Percentiles rank a stretch among this genome's conserved stretches.
Evolutionary conservation across 2,329 filamentous ascomycete genomes (phyloP).

Genomic region (Beauveria varroae): DNA sequence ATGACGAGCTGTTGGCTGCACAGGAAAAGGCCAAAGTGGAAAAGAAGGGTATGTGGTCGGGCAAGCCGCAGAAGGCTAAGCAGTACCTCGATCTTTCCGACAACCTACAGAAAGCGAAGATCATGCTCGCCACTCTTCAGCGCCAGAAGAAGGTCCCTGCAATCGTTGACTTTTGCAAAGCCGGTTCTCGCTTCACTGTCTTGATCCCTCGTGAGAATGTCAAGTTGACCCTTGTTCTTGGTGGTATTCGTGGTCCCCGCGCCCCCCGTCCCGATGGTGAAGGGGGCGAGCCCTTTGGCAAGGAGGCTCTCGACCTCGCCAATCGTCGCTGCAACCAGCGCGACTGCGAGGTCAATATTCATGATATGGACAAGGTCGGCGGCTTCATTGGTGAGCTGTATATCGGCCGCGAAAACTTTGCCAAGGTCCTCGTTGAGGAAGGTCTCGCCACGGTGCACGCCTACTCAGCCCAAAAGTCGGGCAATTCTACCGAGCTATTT

Average conservation of each 20-base stretch:
- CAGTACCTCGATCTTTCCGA: conserved; percentile 87
- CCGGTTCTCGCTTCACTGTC: conserved; percentile 89
- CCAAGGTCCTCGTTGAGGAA: conserved; percentile 88
- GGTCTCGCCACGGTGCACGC: conserved; percentile 86
- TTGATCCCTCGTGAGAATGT: conserved; percentile 86
- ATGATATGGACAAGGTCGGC: conserved; percentile 91
- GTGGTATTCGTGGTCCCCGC: conserved; percentile 82
- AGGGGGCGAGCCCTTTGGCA: conserved; percentile 87
- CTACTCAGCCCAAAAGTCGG: conserved; percentile 93
- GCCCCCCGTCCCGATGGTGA: conserved; percentile 69
- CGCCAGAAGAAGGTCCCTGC: conserved; percentile 89
- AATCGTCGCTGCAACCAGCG: conserved; percentile 85
- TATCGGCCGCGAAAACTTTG: conserved; percentile 91
- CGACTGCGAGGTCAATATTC: conserved; percentile 91
- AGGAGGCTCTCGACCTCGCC: conserved; percentile 89
- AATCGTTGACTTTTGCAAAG: conserved; percentile 94
- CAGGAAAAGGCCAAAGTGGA: conserved; percentile 79
- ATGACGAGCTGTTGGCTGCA: conserved; percentile 77
- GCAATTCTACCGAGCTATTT: conserved; percentile 79
- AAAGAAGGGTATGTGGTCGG: conserved; percentile 90
- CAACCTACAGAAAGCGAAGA: conserved; percentile 88
- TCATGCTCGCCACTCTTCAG: conserved; percentile 79
- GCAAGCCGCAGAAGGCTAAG: conserved; percentile 77
- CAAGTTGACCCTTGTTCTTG: conserved; percentile 91
- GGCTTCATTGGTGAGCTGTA: conserved; percentile 95